Conservation (phyloP, 257 asterid species). For the Thymus mandschuricus region DNA sequence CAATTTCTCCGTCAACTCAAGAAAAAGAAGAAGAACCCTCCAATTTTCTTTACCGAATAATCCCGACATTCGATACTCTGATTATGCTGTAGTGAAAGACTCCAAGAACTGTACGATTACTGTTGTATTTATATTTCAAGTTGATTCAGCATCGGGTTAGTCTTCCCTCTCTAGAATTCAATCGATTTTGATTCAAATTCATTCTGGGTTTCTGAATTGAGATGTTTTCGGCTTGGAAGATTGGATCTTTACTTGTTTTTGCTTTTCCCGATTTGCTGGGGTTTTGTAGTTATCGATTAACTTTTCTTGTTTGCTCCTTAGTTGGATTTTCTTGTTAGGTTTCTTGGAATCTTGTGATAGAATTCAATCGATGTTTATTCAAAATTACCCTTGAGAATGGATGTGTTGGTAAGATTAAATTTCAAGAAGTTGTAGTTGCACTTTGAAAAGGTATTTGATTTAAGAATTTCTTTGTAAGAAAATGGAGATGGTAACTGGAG, state of each 20-base stretch:
- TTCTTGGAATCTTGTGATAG: too few species aligned
- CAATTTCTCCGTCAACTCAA: background rate
- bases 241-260: constrained; percentile 26
- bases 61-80: background rate
- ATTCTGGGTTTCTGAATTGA: constrained; percentile 22
- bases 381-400: too few species aligned
- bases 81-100: constrained; percentile 4
- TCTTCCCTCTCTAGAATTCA: constrained; percentile 13
- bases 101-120: background rate
- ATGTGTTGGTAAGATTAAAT: too few species aligned
- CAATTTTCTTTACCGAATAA: background rate
- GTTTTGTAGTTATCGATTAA: background rate
- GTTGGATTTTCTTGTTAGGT: background rate
- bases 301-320: constrained; percentile 6
- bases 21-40: background rate
- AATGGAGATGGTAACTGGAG: constrained; percentile 1
- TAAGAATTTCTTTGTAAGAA: background rate
- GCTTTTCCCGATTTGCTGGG: background rate
- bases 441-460: background rate
- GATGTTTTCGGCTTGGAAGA: background rate
- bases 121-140: background rate
- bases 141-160: constrained; percentile 34
- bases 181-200: background rate
- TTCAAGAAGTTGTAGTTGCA: too few species aligned
- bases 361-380: too few species aligned